Conservation (phyloP, 306 rosid species). For the Vicia sativa region DNA sequence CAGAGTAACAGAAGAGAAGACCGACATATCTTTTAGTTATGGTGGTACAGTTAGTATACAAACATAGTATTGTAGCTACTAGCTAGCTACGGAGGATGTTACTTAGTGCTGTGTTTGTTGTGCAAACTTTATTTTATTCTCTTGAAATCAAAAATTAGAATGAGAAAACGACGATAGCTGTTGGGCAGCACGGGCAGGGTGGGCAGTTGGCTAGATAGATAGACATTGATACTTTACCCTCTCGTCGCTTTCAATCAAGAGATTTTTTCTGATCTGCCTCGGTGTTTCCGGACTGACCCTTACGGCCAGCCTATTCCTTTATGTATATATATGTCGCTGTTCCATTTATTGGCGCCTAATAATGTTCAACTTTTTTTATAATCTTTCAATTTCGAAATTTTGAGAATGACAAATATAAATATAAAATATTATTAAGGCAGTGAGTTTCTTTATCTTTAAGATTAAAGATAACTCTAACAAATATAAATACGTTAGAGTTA, state of each 20-base stretch:
- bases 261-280: not conserved
- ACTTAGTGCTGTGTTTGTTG: not conserved
- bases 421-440: no score
- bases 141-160: not conserved
- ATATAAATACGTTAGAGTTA: no score
- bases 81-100: not conserved
- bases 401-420: no score
- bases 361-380: conserved; percentile 16
- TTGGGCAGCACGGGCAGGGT: conserved; percentile 23
- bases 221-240: conserved; percentile 44
- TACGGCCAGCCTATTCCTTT: not conserved
- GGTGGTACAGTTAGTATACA: conserved; percentile 2
- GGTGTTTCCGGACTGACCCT: conserved; percentile 10
- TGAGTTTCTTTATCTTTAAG: no score
- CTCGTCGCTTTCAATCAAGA: conserved; percentile 41
- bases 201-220: conserved; percentile 41
- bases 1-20: conserved; percentile 28
- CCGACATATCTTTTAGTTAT: conserved; percentile 34
- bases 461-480: no score
- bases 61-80: conserved; percentile 25
- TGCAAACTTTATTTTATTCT: conserved; percentile 22
- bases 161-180: conserved; percentile 56
- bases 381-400: not conserved
- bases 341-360: conserved; percentile 21
- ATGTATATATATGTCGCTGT: not conserved